These are phyloP conservation scores for Candida methanosorbosa DNA, from an alignment of 805 yeast species.

Conservation along the genomic window DNA sequence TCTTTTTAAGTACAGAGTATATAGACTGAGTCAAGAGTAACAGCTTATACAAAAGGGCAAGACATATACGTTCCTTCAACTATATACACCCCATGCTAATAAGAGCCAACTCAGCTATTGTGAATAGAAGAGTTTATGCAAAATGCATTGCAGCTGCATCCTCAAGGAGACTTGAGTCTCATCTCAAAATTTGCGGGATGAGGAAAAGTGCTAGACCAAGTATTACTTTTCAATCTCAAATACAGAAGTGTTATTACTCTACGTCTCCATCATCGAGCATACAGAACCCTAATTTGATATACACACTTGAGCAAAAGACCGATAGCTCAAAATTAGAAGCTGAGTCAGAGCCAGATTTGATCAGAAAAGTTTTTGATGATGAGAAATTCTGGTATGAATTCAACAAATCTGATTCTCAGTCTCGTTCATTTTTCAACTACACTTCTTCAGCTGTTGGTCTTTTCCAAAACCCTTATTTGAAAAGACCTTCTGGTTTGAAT, in stretches of 20 bases:
- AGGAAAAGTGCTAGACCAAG: no score
- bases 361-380: slow-evolving; percentile 53
- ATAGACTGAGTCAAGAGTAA: no score
- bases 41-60: no score
- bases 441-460: slow-evolving; percentile 42
- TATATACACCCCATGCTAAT: no score
- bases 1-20: no score
- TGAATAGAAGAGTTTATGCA: no score
- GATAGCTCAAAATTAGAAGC: not conserved
- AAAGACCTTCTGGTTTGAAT: slow-evolving; percentile 60
- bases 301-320: not conserved
- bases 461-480: slow-evolving; percentile 64
- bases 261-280: not conserved
- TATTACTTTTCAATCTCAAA: no score
- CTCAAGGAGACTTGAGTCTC: no score
- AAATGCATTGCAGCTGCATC: no score
- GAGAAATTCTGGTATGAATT: slow-evolving; percentile 46
- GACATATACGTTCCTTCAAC: no score
- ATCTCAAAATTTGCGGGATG: no score
- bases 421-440: slow-evolving; percentile 17
- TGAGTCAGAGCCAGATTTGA: slow-evolving; percentile 10
- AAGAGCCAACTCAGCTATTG: no score
- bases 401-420: slow-evolving; percentile 22
- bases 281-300: not conserved
- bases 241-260: not conserved